Percentiles rank a stretch among this genome's conserved stretches.
Conservation (phyloP, 2,329 filamentous ascomycete genomes). For the Ophiocordyceps camponoti-leonardi region DNA sequence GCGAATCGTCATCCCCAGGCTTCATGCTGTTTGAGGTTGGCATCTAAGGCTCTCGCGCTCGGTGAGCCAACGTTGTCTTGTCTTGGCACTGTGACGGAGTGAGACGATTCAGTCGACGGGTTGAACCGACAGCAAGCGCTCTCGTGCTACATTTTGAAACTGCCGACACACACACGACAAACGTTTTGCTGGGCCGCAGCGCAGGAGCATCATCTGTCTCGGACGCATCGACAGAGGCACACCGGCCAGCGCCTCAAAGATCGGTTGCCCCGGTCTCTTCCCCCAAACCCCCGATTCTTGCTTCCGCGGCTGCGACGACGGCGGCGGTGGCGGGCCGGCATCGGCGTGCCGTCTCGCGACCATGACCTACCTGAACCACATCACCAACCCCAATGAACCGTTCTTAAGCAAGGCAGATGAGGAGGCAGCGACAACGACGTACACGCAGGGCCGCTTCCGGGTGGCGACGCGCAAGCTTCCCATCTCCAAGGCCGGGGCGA, state of each 20-base stretch:
- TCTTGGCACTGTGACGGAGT: too few relatives aligned
- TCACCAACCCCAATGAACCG: conserved; percentile 28
- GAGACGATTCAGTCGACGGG: background rate
- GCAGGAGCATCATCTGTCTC: too few relatives aligned
- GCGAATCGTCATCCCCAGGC: background rate
- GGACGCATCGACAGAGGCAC: too few relatives aligned
- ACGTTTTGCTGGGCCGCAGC: too few relatives aligned
- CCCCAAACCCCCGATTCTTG: background rate
- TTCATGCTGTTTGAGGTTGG: background rate
- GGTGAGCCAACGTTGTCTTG: background rate
- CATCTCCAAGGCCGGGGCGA: conserved; percentile 81
- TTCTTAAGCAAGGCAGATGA: conserved; percentile 34
- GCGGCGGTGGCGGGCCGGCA: background rate
- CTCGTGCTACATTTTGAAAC: too few relatives aligned
- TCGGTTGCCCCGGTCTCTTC: too few relatives aligned
- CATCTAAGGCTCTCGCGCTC: background rate
- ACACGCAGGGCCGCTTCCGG: conserved; percentile 48
- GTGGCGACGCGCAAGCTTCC: conserved; percentile 79
- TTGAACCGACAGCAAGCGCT: too few relatives aligned
- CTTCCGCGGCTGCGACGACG: background rate
- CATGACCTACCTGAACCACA: conserved; percentile 17
- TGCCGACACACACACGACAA: too few relatives aligned
- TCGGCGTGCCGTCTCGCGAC: background rate
- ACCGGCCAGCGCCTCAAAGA: too few relatives aligned
- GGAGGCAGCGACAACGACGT: conserved; percentile 34